These are phyloP conservation scores for Phylloboletellus chloephorus DNA, from an alignment of 1,284 basidiomycete species.

Conservation along the genomic window DNA sequence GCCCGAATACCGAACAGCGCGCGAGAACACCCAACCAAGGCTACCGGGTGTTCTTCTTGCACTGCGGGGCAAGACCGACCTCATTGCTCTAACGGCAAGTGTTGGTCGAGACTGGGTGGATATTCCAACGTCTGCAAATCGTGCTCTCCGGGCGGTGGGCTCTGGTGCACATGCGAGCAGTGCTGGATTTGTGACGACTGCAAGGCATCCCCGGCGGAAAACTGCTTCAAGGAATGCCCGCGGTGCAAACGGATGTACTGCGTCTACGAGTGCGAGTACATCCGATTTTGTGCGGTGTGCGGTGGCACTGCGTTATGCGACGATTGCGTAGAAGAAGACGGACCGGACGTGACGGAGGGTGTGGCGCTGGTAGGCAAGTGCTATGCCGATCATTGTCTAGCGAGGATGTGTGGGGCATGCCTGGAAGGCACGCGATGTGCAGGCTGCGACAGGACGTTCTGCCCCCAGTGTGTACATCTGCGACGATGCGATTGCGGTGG, in stretches of 20 bases:
- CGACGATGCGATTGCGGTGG: slow-evolving; percentile 10
- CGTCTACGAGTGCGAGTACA: slow-evolving; percentile 20
- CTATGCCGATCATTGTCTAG: slow-evolving; percentile 4
- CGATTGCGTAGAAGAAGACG: slow-evolving; percentile 24
- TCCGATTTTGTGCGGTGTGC: slow-evolving; percentile 19
- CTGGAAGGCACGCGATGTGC: slow-evolving; percentile 10
- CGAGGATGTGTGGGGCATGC: slow-evolving; percentile 15
- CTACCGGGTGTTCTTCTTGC: slow-evolving; percentile 17
- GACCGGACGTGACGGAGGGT: slow-evolving; percentile 10
- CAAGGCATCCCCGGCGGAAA: slow-evolving; percentile 5
- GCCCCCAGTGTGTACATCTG: slow-evolving; percentile 11
- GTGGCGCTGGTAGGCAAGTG: slow-evolving; percentile 12
- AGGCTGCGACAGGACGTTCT: slow-evolving; percentile 12
- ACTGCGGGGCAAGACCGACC: slow-evolving; percentile 6
- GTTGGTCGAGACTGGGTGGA: slow-evolving; percentile 17
- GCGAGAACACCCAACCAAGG: slow-evolving; percentile 14
- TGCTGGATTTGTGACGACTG: slow-evolving; percentile 25
- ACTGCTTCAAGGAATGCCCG: slow-evolving; percentile 14
- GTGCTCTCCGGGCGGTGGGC: slow-evolving; percentile 17
- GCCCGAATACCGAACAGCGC: neutral
- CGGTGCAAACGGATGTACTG: slow-evolving; percentile 19
- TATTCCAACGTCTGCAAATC: slow-evolving; percentile 13
- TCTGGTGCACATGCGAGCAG: slow-evolving; percentile 21
- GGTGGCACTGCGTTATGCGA: slow-evolving; percentile 19
- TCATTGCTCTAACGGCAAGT: slow-evolving; percentile 15